Evolutionary conservation across 495 filamentous ascomycete species (phyloP).

Genomic region (Parathielavia hyrcaniae): DNA sequence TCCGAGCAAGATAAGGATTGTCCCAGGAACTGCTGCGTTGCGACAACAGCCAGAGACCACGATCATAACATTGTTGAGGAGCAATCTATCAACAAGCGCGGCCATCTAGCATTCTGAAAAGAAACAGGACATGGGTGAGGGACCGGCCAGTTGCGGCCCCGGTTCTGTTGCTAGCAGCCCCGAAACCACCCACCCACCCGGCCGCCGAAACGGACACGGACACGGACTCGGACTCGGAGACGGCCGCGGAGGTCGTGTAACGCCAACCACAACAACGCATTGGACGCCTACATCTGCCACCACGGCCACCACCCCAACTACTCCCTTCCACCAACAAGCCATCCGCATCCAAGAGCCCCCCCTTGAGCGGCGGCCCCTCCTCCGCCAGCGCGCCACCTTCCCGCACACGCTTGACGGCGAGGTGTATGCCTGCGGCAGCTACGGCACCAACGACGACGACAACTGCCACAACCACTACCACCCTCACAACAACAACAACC

Average conservation of each 20-base stretch:
- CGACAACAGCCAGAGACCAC: too few relatives aligned
- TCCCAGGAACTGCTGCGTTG: too few relatives aligned
- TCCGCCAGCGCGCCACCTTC: constrained; percentile 26
- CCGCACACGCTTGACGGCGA: constrained; percentile 25
- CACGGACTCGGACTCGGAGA: not conserved
- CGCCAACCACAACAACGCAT: not conserved
- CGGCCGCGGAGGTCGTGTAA: not conserved
- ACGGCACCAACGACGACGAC: constrained; percentile 5
- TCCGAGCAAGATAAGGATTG: too few relatives aligned
- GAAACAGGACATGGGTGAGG: constrained; percentile 1
- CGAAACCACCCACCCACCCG: not conserved
- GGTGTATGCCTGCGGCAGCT: constrained; percentile 25
- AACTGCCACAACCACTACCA: too few relatives aligned
- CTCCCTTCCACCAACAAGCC: constrained; percentile 8
- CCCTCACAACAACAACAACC: constrained; percentile 15
- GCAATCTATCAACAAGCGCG: too few relatives aligned
- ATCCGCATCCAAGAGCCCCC: constrained; percentile 33
- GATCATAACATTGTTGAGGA: too few relatives aligned
- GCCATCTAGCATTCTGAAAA: not conserved
- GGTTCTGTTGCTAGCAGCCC: not conserved
- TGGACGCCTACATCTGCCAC: too few relatives aligned
- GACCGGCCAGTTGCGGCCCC: constrained; percentile 3
- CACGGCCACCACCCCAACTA: not conserved
- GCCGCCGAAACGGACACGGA: not conserved
- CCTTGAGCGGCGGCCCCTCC: constrained; percentile 27